A percentile compares a stretch with the other conserved stretches of the same genome.
Evolutionary conservation across 192 early-diverging fungal species (phyloP).

Genomic region (Obelidium mucronatum): DNA sequence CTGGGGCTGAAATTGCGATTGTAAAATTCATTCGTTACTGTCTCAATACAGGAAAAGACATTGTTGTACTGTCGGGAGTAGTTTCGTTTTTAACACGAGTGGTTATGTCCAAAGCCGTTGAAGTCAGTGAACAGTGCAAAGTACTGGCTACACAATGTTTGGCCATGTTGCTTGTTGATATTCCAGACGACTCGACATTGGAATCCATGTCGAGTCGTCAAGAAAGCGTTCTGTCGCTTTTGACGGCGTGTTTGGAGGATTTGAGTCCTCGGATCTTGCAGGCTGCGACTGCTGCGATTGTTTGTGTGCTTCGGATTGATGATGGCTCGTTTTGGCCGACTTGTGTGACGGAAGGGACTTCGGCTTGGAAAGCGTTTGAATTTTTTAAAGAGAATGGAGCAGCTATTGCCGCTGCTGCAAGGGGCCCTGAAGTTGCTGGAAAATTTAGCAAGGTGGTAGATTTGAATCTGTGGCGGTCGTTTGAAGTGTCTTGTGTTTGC

Average conservation of each 20-base stretch:
- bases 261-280: neutral
- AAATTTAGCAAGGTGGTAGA: neutral
- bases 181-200: neutral
- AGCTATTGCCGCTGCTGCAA: neutral
- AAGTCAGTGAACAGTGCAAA: neutral
- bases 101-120: neutral
- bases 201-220: neutral
- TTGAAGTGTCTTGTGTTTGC: slow-evolving; percentile 1
- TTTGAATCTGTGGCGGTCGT: slow-evolving; percentile 12
- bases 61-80: neutral
- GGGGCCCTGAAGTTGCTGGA: neutral
- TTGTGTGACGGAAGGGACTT: neutral
- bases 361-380: neutral
- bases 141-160: slow-evolving; percentile 20
- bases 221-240: neutral
- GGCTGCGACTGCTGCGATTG: neutral
- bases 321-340: neutral
- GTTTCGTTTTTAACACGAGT: slow-evolving; percentile 11
- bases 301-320: neutral
- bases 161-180: slow-evolving; percentile 2
- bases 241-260: slow-evolving; percentile 10
- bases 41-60: neutral
- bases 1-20: slow-evolving; percentile 18
- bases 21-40: slow-evolving; percentile 10
- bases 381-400: neutral